phyloP scores from a whole-genome alignment of 2,329 filamentous ascomycete species.

The Monilinia aucupariae region DNA sequence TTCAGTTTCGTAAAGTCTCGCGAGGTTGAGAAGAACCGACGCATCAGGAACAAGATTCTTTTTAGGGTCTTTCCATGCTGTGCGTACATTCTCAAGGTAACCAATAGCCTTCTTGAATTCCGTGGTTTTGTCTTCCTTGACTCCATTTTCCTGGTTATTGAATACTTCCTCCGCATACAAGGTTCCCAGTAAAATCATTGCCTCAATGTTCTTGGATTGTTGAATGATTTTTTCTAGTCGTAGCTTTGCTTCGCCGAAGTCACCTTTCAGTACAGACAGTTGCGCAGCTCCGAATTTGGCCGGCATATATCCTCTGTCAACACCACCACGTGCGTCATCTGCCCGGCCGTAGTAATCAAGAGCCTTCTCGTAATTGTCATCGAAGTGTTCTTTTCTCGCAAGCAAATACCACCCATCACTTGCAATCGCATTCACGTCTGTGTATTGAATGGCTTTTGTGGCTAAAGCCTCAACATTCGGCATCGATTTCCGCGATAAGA shows the following conservation, averaged over 20 bases:
- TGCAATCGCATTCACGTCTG: conserved; percentile 91
- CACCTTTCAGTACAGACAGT: conserved; percentile 75
- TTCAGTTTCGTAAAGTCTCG: conserved; percentile 81
- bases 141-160: conserved; percentile 61
- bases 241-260: conserved; percentile 88
- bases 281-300: conserved; percentile 94
- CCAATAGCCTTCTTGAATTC: conserved; percentile 83
- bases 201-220: conserved; percentile 75
- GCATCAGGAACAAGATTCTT: conserved; percentile 76
- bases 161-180: conserved; percentile 95
- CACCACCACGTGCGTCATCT: conserved; percentile 84
- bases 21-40: conserved; percentile 84
- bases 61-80: conserved; percentile 89
- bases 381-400: conserved; percentile 83
- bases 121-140: conserved; percentile 78
- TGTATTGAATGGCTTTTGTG: conserved; percentile 89
- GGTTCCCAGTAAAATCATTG: conserved; percentile 86
- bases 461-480: conserved; percentile 79
- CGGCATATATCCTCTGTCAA: conserved; percentile 85
- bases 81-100: conserved; percentile 77
- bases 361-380: conserved; percentile 67
- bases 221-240: conserved; percentile 91
- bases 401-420: conserved; percentile 97
- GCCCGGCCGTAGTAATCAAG: conserved; percentile 83
- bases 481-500: conserved; percentile 75